Evolutionary conservation across 768 basidiomycete species (phyloP).

Genomic region (Xerocomus spinulosus): DNA sequence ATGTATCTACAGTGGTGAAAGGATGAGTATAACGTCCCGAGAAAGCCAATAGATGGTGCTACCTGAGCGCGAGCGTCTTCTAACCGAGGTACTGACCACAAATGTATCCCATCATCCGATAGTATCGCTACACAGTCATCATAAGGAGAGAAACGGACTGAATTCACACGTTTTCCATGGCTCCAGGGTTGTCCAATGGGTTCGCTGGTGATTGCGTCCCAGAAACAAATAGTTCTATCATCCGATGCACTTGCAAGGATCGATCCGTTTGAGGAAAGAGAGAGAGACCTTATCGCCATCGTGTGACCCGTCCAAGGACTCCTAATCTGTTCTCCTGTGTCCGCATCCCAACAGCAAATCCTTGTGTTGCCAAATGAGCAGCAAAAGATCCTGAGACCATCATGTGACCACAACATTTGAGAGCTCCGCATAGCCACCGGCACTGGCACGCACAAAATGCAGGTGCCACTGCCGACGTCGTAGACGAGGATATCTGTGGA

Average conservation of each 20-base stretch:
- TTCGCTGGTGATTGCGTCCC: background rate
- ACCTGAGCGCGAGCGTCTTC: too few species aligned
- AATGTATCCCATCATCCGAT: background rate
- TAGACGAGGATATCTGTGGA: background rate
- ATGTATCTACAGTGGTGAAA: too few species aligned
- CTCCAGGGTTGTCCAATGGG: too few species aligned
- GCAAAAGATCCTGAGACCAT: conserved; percentile 12
- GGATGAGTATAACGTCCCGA: too few species aligned
- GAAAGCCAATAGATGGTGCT: too few species aligned
- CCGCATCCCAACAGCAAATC: conserved; percentile 7
- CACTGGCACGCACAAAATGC: background rate
- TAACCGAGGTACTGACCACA: background rate
- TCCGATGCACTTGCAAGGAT: background rate
- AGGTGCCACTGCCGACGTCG: background rate
- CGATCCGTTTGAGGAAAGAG: background rate
- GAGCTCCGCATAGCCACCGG: too few species aligned
- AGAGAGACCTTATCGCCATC: background rate
- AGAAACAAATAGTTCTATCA: background rate
- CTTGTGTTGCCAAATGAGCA: background rate
- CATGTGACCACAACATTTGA: conserved; percentile 8
- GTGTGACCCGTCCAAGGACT: conserved; percentile 16
- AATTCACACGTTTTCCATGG: too few species aligned
- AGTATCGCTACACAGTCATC: background rate
- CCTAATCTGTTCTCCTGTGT: conserved; percentile 2
- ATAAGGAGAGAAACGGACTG: conserved; percentile 7